Conservation (phyloP, 1,284 basidiomycete species). For the Ustilago shanxiensis region DNA sequence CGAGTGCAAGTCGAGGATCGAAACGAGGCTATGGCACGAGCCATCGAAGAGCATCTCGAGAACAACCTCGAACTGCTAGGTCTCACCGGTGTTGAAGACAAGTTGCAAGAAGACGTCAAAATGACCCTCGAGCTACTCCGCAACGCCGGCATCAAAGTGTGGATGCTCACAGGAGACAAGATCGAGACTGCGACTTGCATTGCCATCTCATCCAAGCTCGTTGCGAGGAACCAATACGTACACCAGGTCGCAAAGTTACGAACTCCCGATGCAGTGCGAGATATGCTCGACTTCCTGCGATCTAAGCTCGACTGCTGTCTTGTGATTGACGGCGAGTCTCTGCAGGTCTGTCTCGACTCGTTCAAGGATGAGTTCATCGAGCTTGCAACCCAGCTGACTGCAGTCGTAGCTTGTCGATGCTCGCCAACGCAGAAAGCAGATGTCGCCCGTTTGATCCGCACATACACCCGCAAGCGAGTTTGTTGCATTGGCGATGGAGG, state of each 20-base stretch:
- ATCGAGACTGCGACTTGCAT: conserved; percentile 99
- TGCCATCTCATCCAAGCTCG: conserved; percentile 95
- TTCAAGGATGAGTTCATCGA: conserved; percentile 95
- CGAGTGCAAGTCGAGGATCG: conserved; percentile 77
- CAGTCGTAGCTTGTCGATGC: conserved; percentile 96
- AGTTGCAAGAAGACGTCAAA: conserved; percentile 96
- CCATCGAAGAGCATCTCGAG: conserved; percentile 84
- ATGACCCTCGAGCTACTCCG: conserved; percentile 90
- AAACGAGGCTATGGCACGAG: conserved; percentile 81
- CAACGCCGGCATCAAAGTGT: conserved; percentile 98
- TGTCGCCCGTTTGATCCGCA: conserved; percentile 90
- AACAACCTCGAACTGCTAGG: conserved; percentile 91
- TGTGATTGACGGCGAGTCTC: conserved; percentile 97
- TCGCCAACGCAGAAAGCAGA: conserved; percentile 99
- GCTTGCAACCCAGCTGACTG: conserved; percentile 92
- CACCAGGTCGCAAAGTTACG: conserved; percentile 94
- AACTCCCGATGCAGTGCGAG: conserved; percentile 83
- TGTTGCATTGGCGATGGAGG: conserved; percentile 98
- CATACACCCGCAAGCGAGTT: conserved; percentile 90
- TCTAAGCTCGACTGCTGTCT: conserved; percentile 96
- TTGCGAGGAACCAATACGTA: conserved; percentile 95
- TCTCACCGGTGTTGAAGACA: conserved; percentile 97
- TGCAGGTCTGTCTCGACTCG: conserved; percentile 89
- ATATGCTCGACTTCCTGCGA: conserved; percentile 93
- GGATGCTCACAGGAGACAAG: conserved; percentile 99